Evolutionary conservation across 1,139 yeast genomes (phyloP).

Genomic region (Hemisphaericaspora lyxosophila): DNA sequence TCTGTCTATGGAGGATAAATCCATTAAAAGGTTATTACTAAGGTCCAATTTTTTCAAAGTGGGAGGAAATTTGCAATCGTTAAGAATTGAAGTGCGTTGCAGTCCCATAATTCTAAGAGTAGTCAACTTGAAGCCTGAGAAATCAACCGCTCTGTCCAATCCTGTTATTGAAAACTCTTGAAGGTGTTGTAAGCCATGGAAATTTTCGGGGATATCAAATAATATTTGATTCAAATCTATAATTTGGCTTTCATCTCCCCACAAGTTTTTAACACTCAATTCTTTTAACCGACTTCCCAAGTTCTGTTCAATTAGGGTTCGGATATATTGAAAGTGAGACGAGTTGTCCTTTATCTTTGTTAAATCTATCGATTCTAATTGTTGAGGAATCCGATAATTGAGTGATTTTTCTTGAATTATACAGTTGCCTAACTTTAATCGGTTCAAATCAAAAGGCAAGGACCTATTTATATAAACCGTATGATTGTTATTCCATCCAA

Average conservation of each 20-base stretch:
- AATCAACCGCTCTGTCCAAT: conserved; percentile 3
- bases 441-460: conserved; percentile 16
- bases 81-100: conserved; percentile 1
- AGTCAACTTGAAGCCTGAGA: conserved; percentile 4
- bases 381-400: conserved; percentile 13
- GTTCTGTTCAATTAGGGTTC: conserved; percentile 12
- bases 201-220: conserved; percentile 3
- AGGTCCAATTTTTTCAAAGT: conserved; percentile 16
- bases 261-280: conserved; percentile 5
- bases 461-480: conserved; percentile 11
- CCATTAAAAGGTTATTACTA: conserved; percentile 16
- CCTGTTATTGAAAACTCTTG: conserved; percentile 2
- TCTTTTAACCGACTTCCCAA: conserved; percentile 5
- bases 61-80: conserved; percentile 11
- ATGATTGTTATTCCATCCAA: conserved; percentile 17
- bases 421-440: conserved; percentile 19
- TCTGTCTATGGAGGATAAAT: conserved; percentile 7
- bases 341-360: conserved; percentile 17
- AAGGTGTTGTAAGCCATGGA: conserved; percentile 4
- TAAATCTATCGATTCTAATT: conserved; percentile 13
- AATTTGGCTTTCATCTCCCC: conserved; percentile 3
- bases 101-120: conserved; percentile 5
- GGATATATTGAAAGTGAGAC: conserved; percentile 12
- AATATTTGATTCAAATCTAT: conserved; percentile 4
- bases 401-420: conserved; percentile 12